phyloP scores from a whole-genome alignment of 108 stramenopile species.

The Heterococcus sp. region DNA sequence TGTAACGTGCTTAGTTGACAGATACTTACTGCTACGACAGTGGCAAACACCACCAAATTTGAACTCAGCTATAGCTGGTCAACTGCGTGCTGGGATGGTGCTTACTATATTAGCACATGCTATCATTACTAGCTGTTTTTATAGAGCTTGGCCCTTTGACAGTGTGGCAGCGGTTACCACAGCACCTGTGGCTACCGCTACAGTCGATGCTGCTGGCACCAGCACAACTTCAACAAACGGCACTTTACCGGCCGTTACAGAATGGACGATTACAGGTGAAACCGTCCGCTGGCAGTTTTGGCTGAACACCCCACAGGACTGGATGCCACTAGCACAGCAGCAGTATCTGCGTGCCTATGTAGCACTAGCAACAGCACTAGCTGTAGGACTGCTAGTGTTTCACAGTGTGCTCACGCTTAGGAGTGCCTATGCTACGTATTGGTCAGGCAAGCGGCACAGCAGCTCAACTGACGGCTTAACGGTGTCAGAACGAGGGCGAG shows the following conservation, averaged over 20 bases:
- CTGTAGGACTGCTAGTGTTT: background rate
- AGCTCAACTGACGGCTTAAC: no score
- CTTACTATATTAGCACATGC: background rate
- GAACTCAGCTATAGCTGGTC: background rate
- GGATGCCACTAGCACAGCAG: background rate
- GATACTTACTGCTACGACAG: background rate
- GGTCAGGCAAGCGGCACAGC: background rate
- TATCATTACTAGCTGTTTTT: background rate
- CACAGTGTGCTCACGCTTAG: background rate
- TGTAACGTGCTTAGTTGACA: background rate
- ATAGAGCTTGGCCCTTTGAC: background rate
- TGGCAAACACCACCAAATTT: background rate
- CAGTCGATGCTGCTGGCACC: no score
- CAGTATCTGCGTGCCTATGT: background rate
- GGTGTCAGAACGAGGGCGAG: no score
- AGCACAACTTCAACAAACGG: no score
- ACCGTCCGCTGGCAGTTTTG: background rate
- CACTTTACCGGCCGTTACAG: no score
- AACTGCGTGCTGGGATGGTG: background rate
- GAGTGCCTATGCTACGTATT: background rate
- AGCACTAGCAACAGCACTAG: background rate
- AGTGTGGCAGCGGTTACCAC: background rate
- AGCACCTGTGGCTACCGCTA: background rate
- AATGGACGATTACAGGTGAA: no score
- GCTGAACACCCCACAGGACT: background rate